These are phyloP conservation scores for Ophiostoma quercus DNA, from an alignment of 2,329 filamentous ascomycete genomes.

Conservation along the genomic window DNA sequence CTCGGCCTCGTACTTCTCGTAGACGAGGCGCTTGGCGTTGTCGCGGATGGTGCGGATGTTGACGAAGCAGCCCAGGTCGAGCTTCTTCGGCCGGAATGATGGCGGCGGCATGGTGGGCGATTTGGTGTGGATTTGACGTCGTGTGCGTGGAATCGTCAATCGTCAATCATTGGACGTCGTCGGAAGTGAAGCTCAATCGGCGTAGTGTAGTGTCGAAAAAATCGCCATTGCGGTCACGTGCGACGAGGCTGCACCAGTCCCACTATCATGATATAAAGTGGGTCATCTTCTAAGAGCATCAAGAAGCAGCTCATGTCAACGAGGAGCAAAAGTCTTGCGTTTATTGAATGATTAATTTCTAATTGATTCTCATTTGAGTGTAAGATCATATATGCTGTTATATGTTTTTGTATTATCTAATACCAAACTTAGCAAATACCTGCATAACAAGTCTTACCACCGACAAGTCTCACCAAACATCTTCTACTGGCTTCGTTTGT, in stretches of 20 bases:
- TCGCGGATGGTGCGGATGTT: constrained; percentile 86
- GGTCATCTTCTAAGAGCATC: background rate
- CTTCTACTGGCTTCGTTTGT: too few species aligned
- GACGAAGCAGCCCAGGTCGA: constrained; percentile 82
- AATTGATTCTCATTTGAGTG: too few species aligned
- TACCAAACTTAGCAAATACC: too few species aligned
- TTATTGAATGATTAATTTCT: too few species aligned
- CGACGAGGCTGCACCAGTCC: background rate
- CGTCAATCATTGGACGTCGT: background rate
- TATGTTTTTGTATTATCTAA: too few species aligned
- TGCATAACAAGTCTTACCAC: too few species aligned
- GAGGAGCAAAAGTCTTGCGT: too few species aligned
- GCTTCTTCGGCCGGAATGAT: constrained; percentile 85
- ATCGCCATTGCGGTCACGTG: constrained; percentile 5
- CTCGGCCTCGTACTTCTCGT: constrained; percentile 78
- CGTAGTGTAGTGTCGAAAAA: background rate
- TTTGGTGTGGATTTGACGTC: background rate
- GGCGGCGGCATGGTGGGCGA: constrained; percentile 34
- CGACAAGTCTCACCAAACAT: too few species aligned
- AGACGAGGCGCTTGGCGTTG: constrained; percentile 93
- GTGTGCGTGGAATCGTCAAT: background rate
- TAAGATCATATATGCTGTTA: too few species aligned
- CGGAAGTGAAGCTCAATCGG: constrained; percentile 1
- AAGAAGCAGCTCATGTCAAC: too few species aligned
- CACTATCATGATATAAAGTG: background rate